Conservation (phyloP, 2,329 filamentous ascomycete genomes). For the Aspergillus sp. region DNA sequence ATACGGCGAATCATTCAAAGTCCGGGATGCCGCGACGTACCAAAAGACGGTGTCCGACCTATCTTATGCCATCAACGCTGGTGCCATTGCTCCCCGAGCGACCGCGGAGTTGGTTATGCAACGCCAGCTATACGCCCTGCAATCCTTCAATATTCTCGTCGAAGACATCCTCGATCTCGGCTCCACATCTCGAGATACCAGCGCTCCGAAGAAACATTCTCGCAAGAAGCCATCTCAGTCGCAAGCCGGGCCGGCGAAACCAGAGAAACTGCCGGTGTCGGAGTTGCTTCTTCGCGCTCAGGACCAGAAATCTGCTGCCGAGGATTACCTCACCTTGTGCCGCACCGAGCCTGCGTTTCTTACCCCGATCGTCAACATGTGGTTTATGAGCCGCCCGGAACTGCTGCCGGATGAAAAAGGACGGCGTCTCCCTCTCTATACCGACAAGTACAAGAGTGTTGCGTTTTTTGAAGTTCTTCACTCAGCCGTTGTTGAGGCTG, state of each 20-base stretch:
- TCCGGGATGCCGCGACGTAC: conserved; percentile 24
- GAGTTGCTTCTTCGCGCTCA: conserved; percentile 36
- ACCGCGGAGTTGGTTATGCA: conserved; percentile 41
- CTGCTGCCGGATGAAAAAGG: conserved; percentile 54
- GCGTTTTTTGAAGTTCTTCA: conserved; percentile 51
- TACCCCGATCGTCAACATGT: conserved; percentile 18
- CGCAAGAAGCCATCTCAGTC: conserved; percentile 34
- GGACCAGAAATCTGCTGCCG: conserved; percentile 40
- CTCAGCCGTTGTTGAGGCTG: conserved; percentile 37
- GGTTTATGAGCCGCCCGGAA: conserved; percentile 33
- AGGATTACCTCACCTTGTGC: conserved; percentile 42
- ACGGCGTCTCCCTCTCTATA: conserved; percentile 40
- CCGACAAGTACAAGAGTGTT: conserved; percentile 49
- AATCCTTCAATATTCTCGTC: conserved; percentile 48
- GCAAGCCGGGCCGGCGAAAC: conserved; percentile 33
- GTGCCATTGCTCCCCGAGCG: conserved; percentile 26
- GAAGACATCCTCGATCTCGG: conserved; percentile 48
- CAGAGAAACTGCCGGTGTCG: conserved; percentile 36
- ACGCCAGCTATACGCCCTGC: conserved; percentile 45
- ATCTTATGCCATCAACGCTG: conserved; percentile 21
- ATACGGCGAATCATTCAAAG: conserved; percentile 46
- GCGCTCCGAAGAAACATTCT: conserved; percentile 34
- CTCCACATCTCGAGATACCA: conserved; percentile 33
- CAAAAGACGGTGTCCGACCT: conserved; percentile 27
- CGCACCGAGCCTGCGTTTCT: conserved; percentile 22